phyloP scores from a whole-genome alignment of 2,329 filamentous ascomycete genomes.

The Colletotrichum lentis region DNA sequence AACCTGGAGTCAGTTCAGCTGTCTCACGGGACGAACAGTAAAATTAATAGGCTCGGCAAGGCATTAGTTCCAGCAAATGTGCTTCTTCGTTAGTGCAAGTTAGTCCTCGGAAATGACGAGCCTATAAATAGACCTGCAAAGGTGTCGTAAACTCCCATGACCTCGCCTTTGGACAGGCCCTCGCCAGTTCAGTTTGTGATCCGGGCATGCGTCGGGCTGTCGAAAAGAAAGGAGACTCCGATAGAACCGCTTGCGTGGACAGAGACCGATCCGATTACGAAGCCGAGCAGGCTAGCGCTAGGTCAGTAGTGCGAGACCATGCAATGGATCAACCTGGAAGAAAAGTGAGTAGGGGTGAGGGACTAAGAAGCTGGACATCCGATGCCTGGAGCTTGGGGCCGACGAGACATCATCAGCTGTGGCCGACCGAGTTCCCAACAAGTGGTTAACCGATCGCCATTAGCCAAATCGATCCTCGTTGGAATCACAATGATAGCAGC shows the following conservation, averaged over 20 bases:
- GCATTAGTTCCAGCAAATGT: constrained; percentile 1
- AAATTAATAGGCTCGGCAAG: constrained; percentile 23
- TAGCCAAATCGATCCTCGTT: neutral
- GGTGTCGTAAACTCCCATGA: constrained; percentile 8
- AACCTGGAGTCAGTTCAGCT: constrained; percentile 8
- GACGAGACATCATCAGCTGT: constrained; percentile 16
- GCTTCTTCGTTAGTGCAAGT: constrained; percentile 6
- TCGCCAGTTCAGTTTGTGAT: constrained; percentile 20
- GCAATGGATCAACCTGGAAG: constrained; percentile 19
- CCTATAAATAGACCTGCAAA: constrained; percentile 16
- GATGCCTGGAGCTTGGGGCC: constrained; percentile 18
- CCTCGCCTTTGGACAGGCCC: constrained; percentile 10
- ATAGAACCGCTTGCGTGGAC: neutral
- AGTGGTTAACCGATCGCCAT: neutral
- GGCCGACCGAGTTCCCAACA: neutral
- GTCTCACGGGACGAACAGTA: constrained; percentile 17
- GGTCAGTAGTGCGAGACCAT: neutral
- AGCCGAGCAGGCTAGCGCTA: constrained; percentile 13
- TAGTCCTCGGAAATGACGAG: neutral
- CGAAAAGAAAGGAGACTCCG: constrained; percentile 17
- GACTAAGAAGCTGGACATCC: constrained; percentile 7
- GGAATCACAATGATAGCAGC: neutral
- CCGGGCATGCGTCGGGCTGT: constrained; percentile 15
- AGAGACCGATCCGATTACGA: constrained; percentile 6
- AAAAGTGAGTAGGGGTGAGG: constrained; percentile 2